Conservation (phyloP, 2,329 filamentous ascomycete genomes). For the Mollisia scopiformis region DNA sequence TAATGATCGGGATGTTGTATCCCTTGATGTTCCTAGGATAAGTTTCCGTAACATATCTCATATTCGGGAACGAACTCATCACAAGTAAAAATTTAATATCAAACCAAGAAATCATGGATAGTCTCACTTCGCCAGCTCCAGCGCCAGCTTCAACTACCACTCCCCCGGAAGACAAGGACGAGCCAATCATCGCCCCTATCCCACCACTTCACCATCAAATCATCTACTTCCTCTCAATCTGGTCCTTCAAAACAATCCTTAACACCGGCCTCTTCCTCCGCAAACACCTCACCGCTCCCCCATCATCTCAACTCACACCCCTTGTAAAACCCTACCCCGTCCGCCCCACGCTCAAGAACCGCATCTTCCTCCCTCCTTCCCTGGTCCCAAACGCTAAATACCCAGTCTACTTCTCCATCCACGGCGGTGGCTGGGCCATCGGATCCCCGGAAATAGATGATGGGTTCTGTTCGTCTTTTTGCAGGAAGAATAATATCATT, state of each 20-base stretch:
- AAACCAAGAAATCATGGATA: not conserved
- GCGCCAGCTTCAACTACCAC: not conserved
- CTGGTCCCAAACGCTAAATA: not conserved
- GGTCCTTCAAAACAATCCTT: constrained; percentile 7
- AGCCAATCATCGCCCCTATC: not conserved
- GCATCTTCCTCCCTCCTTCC: constrained; percentile 44
- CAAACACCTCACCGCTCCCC: not conserved
- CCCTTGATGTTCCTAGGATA: no score
- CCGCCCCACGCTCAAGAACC: constrained; percentile 28
- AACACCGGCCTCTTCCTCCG: not conserved
- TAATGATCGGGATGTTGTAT: no score
- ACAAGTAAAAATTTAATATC: not conserved
- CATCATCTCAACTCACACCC: not conserved
- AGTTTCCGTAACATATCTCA: no score
- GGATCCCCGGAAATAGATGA: constrained; percentile 48
- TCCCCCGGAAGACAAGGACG: not conserved
- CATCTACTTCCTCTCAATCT: constrained; percentile 9
- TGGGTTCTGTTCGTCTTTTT: constrained; percentile 46
- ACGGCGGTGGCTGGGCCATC: constrained; percentile 53
- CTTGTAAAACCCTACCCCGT: constrained; percentile 12
- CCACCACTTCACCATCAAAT: constrained; percentile 2
- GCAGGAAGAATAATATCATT: constrained; percentile 42
- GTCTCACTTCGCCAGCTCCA: not conserved
- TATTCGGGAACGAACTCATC: not conserved
- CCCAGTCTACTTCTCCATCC: constrained; percentile 47